These are phyloP conservation scores for Echinosphaeria canescens DNA, from an alignment of 2,329 filamentous ascomycete genomes.

Conservation along the genomic window DNA sequence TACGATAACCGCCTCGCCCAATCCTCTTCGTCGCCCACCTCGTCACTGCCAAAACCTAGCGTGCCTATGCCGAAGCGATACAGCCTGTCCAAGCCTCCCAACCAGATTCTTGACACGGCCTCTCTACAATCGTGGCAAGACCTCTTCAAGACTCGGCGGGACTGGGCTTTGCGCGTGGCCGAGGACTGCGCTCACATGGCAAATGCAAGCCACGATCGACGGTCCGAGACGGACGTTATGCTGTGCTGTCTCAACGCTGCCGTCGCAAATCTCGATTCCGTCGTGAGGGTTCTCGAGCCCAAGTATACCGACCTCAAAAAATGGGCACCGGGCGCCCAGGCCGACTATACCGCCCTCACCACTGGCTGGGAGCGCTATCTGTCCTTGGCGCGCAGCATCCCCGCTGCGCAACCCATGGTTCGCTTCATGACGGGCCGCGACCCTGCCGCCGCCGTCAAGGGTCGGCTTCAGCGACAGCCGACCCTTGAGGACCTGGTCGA, in stretches of 20 bases:
- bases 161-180: slow-evolving; percentile 55
- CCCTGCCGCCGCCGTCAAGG: slow-evolving; percentile 13
- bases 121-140: slow-evolving; percentile 75
- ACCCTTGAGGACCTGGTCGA: slow-evolving; percentile 62
- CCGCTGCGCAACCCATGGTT: slow-evolving; percentile 44
- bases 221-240: slow-evolving; percentile 55
- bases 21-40: slow-evolving; percentile 21
- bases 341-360: slow-evolving; percentile 43
- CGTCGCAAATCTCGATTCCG: slow-evolving; percentile 62
- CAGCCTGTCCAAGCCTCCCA: slow-evolving; percentile 48
- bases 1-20: slow-evolving; percentile 68
- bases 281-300: slow-evolving; percentile 48
- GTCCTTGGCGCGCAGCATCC: slow-evolving; percentile 37
- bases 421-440: slow-evolving; percentile 36
- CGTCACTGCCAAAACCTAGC: slow-evolving; percentile 20
- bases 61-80: slow-evolving; percentile 28
- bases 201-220: slow-evolving; percentile 37
- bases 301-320: slow-evolving; percentile 49
- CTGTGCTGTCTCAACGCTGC: slow-evolving; percentile 66
- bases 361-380: slow-evolving; percentile 48
- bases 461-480: slow-evolving; percentile 21
- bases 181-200: slow-evolving; percentile 48
- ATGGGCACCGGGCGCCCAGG: slow-evolving; percentile 45
- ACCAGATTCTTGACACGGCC: slow-evolving; percentile 59
- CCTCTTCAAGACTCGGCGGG: slow-evolving; percentile 58